Percentiles rank a stretch among this genome's conserved stretches.
phyloP scores from a whole-genome alignment of 2,329 filamentous ascomycete genomes.

The Niveomyces coronatus region DNA sequence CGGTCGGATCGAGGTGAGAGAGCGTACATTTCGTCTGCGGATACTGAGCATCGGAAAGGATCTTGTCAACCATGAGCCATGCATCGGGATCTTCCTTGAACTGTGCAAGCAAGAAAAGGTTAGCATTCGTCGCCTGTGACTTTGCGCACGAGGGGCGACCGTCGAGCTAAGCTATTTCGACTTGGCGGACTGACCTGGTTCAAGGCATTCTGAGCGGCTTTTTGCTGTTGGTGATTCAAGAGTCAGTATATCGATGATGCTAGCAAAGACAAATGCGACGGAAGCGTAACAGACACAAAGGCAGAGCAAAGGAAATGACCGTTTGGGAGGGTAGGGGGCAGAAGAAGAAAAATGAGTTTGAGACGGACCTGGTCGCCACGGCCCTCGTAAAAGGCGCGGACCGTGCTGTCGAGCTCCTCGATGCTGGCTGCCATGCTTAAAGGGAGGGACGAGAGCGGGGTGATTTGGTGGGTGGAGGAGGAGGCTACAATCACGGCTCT shows the following conservation, averaged over 20 bases:
- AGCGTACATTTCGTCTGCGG: constrained; percentile 89
- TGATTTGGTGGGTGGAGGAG: constrained; percentile 20
- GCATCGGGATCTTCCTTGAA: constrained; percentile 99
- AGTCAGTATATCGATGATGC: constrained; percentile 7
- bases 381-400: constrained; percentile 95
- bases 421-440: constrained; percentile 60
- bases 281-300: background rate
- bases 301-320: constrained; percentile 23
- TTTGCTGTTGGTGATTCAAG: constrained; percentile 54
- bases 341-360: constrained; percentile 12
- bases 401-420: constrained; percentile 90
- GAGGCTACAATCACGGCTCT: constrained; percentile 13
- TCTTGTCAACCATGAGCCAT: constrained; percentile 95
- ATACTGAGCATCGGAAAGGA: constrained; percentile 85
- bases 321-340: constrained; percentile 26
- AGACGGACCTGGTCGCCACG: constrained; percentile 76
- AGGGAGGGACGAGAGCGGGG: constrained; percentile 21
- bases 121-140: background rate
- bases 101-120: constrained; percentile 33
- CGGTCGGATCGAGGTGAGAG: constrained; percentile 1
- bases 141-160: background rate
- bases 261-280: background rate
- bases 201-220: constrained; percentile 82
- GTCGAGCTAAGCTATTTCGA: background rate
- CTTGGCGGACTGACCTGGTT: constrained; percentile 62